These are phyloP conservation scores for Saccharomyces hybrid DNA, from an alignment of 1,139 yeast genomes.

Conservation along the genomic window DNA sequence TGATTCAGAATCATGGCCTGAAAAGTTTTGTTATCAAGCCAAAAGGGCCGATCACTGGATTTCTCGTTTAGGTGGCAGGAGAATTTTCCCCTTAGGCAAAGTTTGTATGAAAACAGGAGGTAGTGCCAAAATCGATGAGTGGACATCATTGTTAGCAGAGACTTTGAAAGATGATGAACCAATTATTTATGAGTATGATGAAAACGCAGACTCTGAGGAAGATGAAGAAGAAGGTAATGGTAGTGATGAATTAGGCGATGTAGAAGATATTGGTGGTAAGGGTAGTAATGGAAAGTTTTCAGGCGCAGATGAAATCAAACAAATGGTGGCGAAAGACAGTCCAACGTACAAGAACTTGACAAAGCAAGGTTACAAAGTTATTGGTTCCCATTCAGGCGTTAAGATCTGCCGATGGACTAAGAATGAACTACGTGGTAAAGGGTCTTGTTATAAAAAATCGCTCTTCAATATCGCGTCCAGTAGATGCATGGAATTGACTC, in stretches of 20 bases:
- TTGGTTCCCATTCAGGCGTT: constrained; percentile 92
- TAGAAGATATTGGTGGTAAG: constrained; percentile 74
- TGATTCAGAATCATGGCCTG: constrained; percentile 80
- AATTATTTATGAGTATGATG: constrained; percentile 44
- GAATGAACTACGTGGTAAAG: constrained; percentile 87
- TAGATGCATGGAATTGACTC: constrained; percentile 93
- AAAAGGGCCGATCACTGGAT: constrained; percentile 64
- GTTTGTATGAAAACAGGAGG: constrained; percentile 73
- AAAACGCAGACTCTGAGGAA: constrained; percentile 43
- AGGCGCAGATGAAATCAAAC: constrained; percentile 40
- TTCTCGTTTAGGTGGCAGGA: constrained; percentile 75
- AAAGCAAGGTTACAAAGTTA: constrained; percentile 87
- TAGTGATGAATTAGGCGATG: constrained; percentile 35
- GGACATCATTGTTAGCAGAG: constrained; percentile 54
- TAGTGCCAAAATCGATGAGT: constrained; percentile 52
- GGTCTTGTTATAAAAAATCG: constrained; percentile 89
- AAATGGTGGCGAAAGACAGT: constrained; percentile 85
- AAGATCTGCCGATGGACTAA: constrained; percentile 96
- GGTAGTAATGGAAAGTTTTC: constrained; percentile 10
- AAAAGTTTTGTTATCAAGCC: constrained; percentile 83
- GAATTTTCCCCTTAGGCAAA: constrained; percentile 79
- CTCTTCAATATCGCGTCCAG: constrained; percentile 86
- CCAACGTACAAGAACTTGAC: constrained; percentile 85
- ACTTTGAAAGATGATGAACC: constrained; percentile 63
- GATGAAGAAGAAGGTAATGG: constrained; percentile 33